Evolutionary conservation across 2,329 filamentous ascomycete genomes (phyloP), one percentile per base, ranked within the genome.

Genomic region (Beauveria rudraprayagi): DNA sequence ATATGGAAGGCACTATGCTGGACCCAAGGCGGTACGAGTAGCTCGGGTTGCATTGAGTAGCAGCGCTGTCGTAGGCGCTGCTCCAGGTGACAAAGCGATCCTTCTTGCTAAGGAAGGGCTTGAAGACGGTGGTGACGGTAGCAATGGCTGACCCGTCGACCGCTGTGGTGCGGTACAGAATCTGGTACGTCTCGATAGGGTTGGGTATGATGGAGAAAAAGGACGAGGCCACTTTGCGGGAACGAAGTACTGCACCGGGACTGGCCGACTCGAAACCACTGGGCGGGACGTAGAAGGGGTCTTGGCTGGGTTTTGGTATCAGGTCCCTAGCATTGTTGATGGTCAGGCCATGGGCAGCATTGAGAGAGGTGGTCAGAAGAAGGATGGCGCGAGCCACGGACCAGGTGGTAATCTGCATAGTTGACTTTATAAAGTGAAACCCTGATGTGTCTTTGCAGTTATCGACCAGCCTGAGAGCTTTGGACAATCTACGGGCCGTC

Each of bases 151-250:
- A 57, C 3, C 60, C 60, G 28, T 57, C 24, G 10, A 61, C 19
- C 11, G 60, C 53, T 1, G 60, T 61, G 19, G 60, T 61, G 17
- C 60, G 52, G 34, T 61, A 61, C 26, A 61, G 26, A 16, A 61
- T 26, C 46, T 61, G 60, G 24, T 53, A 51, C 8, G 60, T 40
- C 19, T 57, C 52, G 14, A 56, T 14, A 4, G 44, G 44, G 47
- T 51, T 48, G 8, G 53, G 53, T 2, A 61, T 30, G 30, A 51
- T n/a, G 5, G 34, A 22, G 2, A 58, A 57, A 40, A 61, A 56
- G 37, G 43, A 26, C 5, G 52, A 28, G 6, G 34, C 22, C 22
- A 60, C 41, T 14, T 50, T 34, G 24, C 57, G 57, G 8, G 47
- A 44, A 17, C 60, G 52, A 1, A 61, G 46, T 8, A 61, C 34